phyloP scores from a whole-genome alignment of 2,329 filamentous ascomycete genomes.

The Penicillium sp. region DNA sequence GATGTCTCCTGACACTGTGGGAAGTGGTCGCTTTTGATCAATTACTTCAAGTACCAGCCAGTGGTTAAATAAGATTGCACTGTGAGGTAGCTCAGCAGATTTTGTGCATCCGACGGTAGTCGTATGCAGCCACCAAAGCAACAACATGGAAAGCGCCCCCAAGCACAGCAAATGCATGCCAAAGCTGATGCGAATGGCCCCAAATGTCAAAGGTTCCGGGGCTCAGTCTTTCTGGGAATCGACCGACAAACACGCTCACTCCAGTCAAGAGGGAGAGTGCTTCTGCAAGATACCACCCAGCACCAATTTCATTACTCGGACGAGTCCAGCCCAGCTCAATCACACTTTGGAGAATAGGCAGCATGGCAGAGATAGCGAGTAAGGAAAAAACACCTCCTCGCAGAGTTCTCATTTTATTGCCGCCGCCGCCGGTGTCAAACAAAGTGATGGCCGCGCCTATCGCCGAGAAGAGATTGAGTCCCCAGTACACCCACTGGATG shows the following conservation, averaged over 20 bases:
- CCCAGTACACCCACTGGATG: slow-evolving; percentile 24
- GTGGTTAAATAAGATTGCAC: too few species aligned
- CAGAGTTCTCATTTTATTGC: slow-evolving; percentile 24
- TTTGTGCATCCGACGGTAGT: neutral
- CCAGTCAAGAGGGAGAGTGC: slow-evolving; percentile 9
- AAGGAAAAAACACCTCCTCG: slow-evolving; percentile 26
- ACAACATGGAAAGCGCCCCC: slow-evolving; percentile 10
- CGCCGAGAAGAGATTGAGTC: slow-evolving; percentile 15
- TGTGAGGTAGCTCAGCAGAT: neutral
- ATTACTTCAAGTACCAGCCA: too few species aligned
- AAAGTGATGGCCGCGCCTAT: slow-evolving; percentile 19
- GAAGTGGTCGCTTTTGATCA: too few species aligned
- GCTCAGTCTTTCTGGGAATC: slow-evolving; percentile 14
- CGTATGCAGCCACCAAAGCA: slow-evolving; percentile 7
- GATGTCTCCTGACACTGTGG: too few species aligned
- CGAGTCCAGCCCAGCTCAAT: slow-evolving; percentile 24
- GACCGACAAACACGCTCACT: slow-evolving; percentile 8
- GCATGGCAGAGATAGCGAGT: slow-evolving; percentile 29
- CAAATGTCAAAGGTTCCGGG: slow-evolving; percentile 15
- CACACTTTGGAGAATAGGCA: slow-evolving; percentile 27
- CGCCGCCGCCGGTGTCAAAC: slow-evolving; percentile 29
- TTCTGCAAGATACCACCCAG: slow-evolving; percentile 14
- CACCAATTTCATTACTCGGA: slow-evolving; percentile 7
- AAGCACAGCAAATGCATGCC: slow-evolving; percentile 13
- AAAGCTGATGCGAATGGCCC: slow-evolving; percentile 18